Evolutionary conservation across 805 yeast species (phyloP), one percentile per base, ranked within the genome.

Genomic region (Candida chauliodis): DNA sequence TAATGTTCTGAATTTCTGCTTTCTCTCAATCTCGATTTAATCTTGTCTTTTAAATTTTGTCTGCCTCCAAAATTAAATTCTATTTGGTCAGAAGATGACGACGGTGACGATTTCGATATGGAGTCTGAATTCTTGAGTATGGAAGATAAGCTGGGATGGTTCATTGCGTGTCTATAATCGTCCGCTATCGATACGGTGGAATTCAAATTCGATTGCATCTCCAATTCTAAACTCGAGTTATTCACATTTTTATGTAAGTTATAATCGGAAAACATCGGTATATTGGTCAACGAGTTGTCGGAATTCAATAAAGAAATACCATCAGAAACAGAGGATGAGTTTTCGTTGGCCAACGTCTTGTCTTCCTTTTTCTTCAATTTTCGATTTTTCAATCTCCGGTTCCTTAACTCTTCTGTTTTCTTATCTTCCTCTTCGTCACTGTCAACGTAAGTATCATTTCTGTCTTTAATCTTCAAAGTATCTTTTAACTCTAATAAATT

Each of bases 261-360:
- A 40, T 75, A 77, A 43, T 75, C 78, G 14, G 75, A 68, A 41
- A 81, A 73, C 56, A 81, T 70, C 2, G 89, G 87, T 29, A 81
- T 71, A 53, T 81, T 79, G 2, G 85, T 71, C 37, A 77, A 65
- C 8, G 83, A 78, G 33, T 75, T 77, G 45, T 71, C 76, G 3
- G 85, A 79, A 52, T 75, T 76, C 48, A 80, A 73, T 42, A 81
- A 64, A 7, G 87, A 79, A 35, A 79, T 59, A 13, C 81, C 82
- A 53, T 77, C 79, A 2, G 84, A 76, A 8, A 66, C 62, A 1
- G 82, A 73, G 4, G 65, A 53, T 5, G 67, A 58, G 35, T 36
- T 39, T 14, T 31, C 34, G 15, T 45, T 42, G 18, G 9, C 8
- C 4, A 34, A 13, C 2, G 14, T 7, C 15, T 18, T 20, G 5